Percentiles rank a stretch among this genome's conserved stretches.
These are phyloP conservation scores for Cytospora leucostoma DNA, from an alignment of 2,329 filamentous ascomycete genomes.

Conservation along the genomic window DNA sequence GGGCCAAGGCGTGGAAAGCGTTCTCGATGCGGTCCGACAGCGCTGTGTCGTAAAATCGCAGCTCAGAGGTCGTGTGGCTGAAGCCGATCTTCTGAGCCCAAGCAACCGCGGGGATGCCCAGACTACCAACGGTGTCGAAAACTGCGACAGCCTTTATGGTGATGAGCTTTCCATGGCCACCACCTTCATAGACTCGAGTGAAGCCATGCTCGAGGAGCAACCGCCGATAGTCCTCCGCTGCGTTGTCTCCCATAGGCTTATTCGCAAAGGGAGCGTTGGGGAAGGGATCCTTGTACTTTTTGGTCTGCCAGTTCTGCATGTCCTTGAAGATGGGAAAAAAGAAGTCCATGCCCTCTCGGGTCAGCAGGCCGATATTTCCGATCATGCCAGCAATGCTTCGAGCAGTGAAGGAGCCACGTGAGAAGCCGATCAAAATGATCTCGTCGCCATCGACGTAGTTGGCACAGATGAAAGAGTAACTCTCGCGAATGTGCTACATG, in stretches of 20 bases:
- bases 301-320: constrained; percentile 54
- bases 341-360: constrained; percentile 53
- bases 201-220: constrained; percentile 44
- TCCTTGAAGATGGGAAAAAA: constrained; percentile 60
- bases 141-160: constrained; percentile 53
- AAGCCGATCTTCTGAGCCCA: constrained; percentile 52
- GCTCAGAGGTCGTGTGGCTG: constrained; percentile 45
- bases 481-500: constrained; percentile 56
- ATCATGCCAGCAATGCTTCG: constrained; percentile 59
- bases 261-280: constrained; percentile 48
- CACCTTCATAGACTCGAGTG: constrained; percentile 46
- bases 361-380: constrained; percentile 52
- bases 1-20: constrained; percentile 60
- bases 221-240: constrained; percentile 46
- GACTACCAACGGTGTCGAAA: constrained; percentile 51
- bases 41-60: constrained; percentile 55
- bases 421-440: constrained; percentile 59
- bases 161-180: constrained; percentile 44
- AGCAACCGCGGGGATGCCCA: constrained; percentile 49
- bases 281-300: constrained; percentile 49
- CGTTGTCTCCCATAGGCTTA: constrained; percentile 49
- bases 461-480: constrained; percentile 62
- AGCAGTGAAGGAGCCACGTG: constrained; percentile 59
- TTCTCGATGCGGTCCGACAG: constrained; percentile 56
- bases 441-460: constrained; percentile 62